phyloP scores from a whole-genome alignment of 345 rosid genomes.

The Kandelia obovata region DNA sequence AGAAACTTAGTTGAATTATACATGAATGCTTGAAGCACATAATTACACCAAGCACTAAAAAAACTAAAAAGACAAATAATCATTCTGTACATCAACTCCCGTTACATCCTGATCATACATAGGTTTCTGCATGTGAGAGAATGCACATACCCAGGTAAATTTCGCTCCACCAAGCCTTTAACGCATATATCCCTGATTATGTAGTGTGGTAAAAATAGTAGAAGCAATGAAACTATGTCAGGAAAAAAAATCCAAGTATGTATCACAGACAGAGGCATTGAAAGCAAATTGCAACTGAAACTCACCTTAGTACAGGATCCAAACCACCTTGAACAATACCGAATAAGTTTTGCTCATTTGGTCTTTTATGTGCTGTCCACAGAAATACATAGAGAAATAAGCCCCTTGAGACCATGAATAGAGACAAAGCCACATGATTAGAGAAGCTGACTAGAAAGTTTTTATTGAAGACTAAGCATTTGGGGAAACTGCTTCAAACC shows the following conservation, averaged over 20 bases:
- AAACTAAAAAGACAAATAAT: neutral
- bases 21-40: neutral
- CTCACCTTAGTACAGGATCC: slow-evolving; percentile 67
- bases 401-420: slow-evolving; percentile 11
- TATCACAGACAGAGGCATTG: slow-evolving; percentile 1
- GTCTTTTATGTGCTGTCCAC: slow-evolving; percentile 63
- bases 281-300: slow-evolving; percentile 1
- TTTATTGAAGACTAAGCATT: neutral
- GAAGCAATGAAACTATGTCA: neutral
- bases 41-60: neutral
- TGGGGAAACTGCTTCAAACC: neutral
- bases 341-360: slow-evolving; percentile 70
- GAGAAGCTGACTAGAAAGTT: slow-evolving; percentile 4
- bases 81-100: too few relatives aligned
- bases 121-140: neutral
- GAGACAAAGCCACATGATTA: neutral
- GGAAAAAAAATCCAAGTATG: neutral
- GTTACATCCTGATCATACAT: too few relatives aligned
- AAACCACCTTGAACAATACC: slow-evolving; percentile 82
- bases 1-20: neutral
- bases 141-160: slow-evolving; percentile 68
- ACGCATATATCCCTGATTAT: slow-evolving; percentile 64
- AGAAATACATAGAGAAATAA: slow-evolving; percentile 9
- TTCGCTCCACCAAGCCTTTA: slow-evolving; percentile 61
- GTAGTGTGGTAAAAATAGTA: slow-evolving; percentile 1